phyloP scores from a whole-genome alignment of 176 grass and related monocot species.

The Zizania latifolia region DNA sequence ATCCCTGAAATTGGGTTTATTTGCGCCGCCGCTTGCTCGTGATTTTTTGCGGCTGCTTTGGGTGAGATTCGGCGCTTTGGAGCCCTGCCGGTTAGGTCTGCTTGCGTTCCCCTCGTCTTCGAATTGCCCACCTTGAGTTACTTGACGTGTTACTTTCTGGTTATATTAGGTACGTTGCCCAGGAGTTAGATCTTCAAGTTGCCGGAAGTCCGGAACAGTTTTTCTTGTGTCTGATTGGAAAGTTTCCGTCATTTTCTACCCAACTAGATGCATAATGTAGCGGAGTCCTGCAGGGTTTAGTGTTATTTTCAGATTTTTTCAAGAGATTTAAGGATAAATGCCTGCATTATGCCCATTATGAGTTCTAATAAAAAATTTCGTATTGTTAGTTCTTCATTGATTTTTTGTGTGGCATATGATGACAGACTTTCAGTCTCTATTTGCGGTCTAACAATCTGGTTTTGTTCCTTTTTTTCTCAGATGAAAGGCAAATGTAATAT shows the following conservation, averaged over 20 bases:
- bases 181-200: neutral
- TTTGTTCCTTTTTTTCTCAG: constrained; percentile 13
- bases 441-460: neutral
- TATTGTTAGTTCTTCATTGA: neutral
- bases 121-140: neutral
- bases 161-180: neutral
- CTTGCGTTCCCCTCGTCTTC: neutral
- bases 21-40: no score
- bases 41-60: neutral
- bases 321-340: neutral
- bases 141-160: neutral
- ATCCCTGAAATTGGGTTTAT: neutral
- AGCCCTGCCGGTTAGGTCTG: neutral
- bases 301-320: neutral
- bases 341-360: neutral
- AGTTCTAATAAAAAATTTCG: neutral
- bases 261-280: neutral
- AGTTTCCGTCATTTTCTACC: neutral
- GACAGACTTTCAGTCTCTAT: neutral
- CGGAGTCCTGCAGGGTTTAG: neutral
- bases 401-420: neutral
- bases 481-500: neutral
- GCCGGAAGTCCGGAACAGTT: neutral
- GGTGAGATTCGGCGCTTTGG: neutral
- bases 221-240: neutral